These are phyloP conservation scores for Linanthus parryae DNA, from an alignment of 148 eudicot species.

Conservation along the genomic window DNA sequence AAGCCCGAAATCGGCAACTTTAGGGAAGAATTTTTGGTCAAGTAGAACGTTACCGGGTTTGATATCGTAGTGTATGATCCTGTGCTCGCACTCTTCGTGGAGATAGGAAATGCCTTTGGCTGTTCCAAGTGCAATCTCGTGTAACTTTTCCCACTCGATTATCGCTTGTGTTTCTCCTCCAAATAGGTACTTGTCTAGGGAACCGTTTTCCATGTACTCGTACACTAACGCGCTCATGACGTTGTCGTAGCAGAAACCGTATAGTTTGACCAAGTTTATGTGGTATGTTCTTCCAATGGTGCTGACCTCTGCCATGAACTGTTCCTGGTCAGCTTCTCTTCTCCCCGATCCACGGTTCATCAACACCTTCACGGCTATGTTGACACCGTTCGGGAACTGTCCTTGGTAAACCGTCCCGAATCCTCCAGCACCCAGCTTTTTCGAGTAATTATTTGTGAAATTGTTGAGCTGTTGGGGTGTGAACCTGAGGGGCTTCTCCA, in stretches of 20 bases:
- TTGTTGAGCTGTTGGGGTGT: not conserved
- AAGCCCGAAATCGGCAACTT: slow-evolving; percentile 10
- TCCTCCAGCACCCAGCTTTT: slow-evolving; percentile 17
- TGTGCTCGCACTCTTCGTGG: slow-evolving; percentile 1
- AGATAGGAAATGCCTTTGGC: slow-evolving; percentile 3
- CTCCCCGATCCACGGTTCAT: slow-evolving; percentile 7
- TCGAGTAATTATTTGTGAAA: slow-evolving; percentile 6
- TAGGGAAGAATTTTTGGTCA: not conserved
- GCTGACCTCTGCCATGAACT: slow-evolving; percentile 17
- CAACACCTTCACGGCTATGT: slow-evolving; percentile 16
- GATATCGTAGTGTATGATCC: slow-evolving; percentile 11
- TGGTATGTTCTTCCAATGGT: slow-evolving; percentile 10
- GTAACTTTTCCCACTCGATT: slow-evolving; percentile 6
- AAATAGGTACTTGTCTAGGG: slow-evolving; percentile 5
- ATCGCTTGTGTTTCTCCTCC: not conserved
- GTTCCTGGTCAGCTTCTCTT: slow-evolving; percentile 14
- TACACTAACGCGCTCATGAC: slow-evolving; percentile 1
- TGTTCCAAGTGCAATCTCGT: slow-evolving; percentile 3
- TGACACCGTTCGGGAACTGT: slow-evolving; percentile 16
- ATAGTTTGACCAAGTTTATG: slow-evolving; percentile 5
- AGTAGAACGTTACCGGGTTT: slow-evolving; percentile 6
- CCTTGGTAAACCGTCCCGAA: slow-evolving; percentile 25
- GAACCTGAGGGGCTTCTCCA: not conserved
- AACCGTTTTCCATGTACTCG: slow-evolving; percentile 14
- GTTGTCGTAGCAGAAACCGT: slow-evolving; percentile 1